Percentiles rank a stretch among this genome's conserved stretches.
Conservation (phyloP, 2,329 filamentous ascomycete genomes). For the Colletotrichum echinochloae region DNA sequence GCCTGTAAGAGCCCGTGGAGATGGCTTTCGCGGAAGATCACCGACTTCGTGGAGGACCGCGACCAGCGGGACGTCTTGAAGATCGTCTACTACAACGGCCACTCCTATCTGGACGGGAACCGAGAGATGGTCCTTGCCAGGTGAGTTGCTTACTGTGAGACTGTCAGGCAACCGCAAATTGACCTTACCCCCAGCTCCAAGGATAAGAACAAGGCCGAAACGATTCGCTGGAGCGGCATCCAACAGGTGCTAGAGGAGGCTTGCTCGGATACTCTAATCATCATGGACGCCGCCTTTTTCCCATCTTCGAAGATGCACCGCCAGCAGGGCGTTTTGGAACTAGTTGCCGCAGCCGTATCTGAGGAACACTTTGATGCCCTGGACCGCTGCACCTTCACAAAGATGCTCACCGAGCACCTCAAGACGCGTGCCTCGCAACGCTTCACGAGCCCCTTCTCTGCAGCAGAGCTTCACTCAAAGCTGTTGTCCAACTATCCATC, state of each 20-base stretch:
- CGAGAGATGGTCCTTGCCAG: slow-evolving; percentile 69
- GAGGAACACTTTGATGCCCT: slow-evolving; percentile 63
- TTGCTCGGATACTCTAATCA: slow-evolving; percentile 65
- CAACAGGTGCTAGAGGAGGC: slow-evolving; percentile 69
- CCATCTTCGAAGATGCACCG: slow-evolving; percentile 65
- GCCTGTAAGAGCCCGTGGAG: slow-evolving; percentile 62
- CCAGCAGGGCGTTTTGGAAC: slow-evolving; percentile 65
- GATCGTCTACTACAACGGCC: slow-evolving; percentile 69
- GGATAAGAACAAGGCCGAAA: slow-evolving; percentile 57
- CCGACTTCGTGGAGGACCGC: slow-evolving; percentile 64
- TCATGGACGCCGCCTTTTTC: slow-evolving; percentile 71
- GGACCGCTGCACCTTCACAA: slow-evolving; percentile 65
- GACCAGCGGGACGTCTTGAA: slow-evolving; percentile 69
- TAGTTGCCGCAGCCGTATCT: slow-evolving; percentile 67
- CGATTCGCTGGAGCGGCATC: slow-evolving; percentile 67
- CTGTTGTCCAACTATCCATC: slow-evolving; percentile 65
- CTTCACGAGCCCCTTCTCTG: slow-evolving; percentile 59
- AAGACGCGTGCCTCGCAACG: slow-evolving; percentile 59
- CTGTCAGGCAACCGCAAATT: background rate
- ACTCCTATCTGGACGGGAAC: slow-evolving; percentile 66
- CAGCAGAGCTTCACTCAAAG: slow-evolving; percentile 65
- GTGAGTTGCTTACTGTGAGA: slow-evolving; percentile 50
- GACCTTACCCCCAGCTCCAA: slow-evolving; percentile 56
- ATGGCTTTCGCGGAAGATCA: slow-evolving; percentile 65
- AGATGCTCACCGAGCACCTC: slow-evolving; percentile 62